Conservation (phyloP, 352 stramenopile genomes). For the Peronospora tabacina region DNA sequence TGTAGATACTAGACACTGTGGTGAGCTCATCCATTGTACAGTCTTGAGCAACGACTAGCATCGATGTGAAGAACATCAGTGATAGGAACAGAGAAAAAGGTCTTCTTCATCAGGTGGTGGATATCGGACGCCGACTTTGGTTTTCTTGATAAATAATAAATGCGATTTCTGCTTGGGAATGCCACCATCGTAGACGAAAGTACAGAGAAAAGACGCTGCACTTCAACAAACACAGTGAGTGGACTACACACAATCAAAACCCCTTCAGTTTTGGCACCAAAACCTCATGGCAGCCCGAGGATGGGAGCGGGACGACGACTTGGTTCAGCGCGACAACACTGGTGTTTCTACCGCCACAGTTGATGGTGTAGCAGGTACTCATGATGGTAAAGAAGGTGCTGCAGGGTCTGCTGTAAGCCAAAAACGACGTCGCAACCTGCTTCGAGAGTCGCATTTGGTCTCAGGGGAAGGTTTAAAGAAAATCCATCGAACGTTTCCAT, state of each 20-base stretch:
- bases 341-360: background rate
- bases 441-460: slow-evolving; percentile 62
- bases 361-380: slow-evolving; percentile 2
- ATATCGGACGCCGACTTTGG: too few species aligned
- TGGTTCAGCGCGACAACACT: slow-evolving; percentile 17
- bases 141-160: too few species aligned
- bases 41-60: slow-evolving; percentile 3
- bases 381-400: slow-evolving; percentile 7
- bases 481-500: slow-evolving; percentile 64
- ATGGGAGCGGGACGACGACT: slow-evolving; percentile 53
- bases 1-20: slow-evolving; percentile 15
- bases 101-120: slow-evolving; percentile 13
- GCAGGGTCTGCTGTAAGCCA: slow-evolving; percentile 1
- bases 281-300: slow-evolving; percentile 36
- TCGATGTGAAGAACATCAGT: background rate
- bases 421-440: slow-evolving; percentile 45
- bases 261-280: slow-evolving; percentile 27
- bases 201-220: background rate
- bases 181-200: too few species aligned
- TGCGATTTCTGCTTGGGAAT: too few species aligned
- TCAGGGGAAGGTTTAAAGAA: slow-evolving; percentile 58
- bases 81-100: background rate
- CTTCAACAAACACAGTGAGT: slow-evolving; percentile 1
- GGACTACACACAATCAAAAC: background rate
- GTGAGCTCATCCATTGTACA: slow-evolving; percentile 19